Evolutionary conservation across 768 basidiomycete genomes (phyloP).

Genomic region (Russula sp.): DNA sequence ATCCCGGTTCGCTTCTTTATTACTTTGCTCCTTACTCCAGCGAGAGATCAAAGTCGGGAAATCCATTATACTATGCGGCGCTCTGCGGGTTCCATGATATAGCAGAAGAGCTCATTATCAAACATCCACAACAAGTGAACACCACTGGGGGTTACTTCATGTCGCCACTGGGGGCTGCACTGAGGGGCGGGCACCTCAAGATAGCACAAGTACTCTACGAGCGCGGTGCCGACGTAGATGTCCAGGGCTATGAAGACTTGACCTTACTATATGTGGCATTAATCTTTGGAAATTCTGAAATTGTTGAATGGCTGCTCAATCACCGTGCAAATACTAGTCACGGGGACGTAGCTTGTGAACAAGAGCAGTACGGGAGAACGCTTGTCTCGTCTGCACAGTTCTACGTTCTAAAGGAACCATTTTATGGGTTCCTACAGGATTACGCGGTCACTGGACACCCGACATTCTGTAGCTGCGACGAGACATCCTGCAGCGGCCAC

Average conservation of each 20-base stretch:
- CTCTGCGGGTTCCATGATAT: neutral
- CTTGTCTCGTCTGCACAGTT: no score
- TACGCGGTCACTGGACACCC: no score
- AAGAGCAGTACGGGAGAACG: no score
- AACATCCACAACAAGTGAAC: neutral
- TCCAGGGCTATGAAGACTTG: rapidly evolving
- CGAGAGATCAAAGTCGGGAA: neutral
- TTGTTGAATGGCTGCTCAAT: neutral
- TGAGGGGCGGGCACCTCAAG: neutral
- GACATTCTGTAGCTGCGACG: no score
- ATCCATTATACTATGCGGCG: neutral
- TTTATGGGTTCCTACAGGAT: no score
- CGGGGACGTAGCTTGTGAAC: no score
- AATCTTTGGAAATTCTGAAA: neutral
- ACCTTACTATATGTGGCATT: neutral
- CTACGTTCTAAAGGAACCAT: no score
- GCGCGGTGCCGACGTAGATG: neutral
- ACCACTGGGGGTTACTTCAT: neutral
- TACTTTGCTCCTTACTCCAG: rapidly evolving
- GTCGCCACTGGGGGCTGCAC: conserved; percentile 5
- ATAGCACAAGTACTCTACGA: neutral
- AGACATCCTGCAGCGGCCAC: no score
- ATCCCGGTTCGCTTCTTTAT: rapidly evolving
- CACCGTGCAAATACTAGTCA: neutral
- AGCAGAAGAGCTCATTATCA: neutral